Conservation (phyloP, 1,284 basidiomycete genomes). For the Naganishia sp. region DNA sequence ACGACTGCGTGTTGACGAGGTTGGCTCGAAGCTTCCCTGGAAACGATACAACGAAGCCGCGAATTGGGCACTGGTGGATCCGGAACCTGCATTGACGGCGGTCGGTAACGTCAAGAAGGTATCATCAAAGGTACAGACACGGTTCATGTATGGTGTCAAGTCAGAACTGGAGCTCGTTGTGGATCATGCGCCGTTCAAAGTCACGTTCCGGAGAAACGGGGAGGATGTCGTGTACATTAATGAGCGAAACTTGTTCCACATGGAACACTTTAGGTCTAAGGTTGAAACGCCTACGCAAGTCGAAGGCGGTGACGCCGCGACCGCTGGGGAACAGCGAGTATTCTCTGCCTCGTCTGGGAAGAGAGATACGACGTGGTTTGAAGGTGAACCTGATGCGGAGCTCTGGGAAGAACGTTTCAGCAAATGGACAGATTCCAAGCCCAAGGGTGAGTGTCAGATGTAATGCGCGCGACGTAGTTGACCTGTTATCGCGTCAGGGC, state of each 20-base stretch:
- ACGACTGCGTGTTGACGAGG: slow-evolving; percentile 81
- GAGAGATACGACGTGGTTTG: slow-evolving; percentile 74
- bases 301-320: slow-evolving; percentile 39
- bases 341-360: slow-evolving; percentile 55
- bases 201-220: slow-evolving; percentile 71
- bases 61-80: slow-evolving; percentile 72
- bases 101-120: slow-evolving; percentile 54
- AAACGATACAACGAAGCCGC: slow-evolving; percentile 88
- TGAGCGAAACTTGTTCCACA: slow-evolving; percentile 84
- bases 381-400: slow-evolving; percentile 75
- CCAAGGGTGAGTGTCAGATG: slow-evolving; percentile 68
- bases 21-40: slow-evolving; percentile 62
- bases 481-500: slow-evolving; percentile 61
- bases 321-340: slow-evolving; percentile 59
- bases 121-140: slow-evolving; percentile 54
- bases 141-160: slow-evolving; percentile 43
- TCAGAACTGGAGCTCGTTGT: slow-evolving; percentile 64
- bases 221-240: slow-evolving; percentile 86
- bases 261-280: slow-evolving; percentile 88
- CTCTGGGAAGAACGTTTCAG: slow-evolving; percentile 88
- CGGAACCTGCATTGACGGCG: slow-evolving; percentile 65
- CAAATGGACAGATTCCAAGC: slow-evolving; percentile 87
- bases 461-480: background rate
- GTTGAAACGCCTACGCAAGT: slow-evolving; percentile 40
- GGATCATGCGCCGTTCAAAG: slow-evolving; percentile 69